Percentiles rank a stretch among this genome's conserved stretches.
These are phyloP conservation scores for Coleophoma crateriformis DNA, from an alignment of 2,329 filamentous ascomycete species.

Conservation along the genomic window DNA sequence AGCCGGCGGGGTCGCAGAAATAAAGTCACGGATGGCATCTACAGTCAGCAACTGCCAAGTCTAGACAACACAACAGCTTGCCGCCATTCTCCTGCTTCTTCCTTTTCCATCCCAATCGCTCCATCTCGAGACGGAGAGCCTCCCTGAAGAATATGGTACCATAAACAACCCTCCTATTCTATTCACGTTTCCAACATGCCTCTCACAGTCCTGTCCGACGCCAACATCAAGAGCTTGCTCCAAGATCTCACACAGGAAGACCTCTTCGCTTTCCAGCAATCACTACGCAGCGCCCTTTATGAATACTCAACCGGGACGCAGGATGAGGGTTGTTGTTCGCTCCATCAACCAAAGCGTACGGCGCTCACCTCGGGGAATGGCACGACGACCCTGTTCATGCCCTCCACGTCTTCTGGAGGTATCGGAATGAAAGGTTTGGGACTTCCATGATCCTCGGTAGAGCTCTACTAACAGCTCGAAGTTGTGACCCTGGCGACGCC, in stretches of 20 bases:
- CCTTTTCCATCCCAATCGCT: no score
- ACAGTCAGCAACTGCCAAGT: no score
- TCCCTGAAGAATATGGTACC: no score
- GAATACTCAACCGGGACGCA: constrained; percentile 55
- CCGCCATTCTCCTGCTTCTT: no score
- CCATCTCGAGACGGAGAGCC: no score
- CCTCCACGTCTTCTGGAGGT: constrained; percentile 55
- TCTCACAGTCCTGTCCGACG: constrained; percentile 52
- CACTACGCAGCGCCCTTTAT: constrained; percentile 47
- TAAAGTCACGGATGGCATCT: no score
- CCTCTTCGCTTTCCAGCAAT: constrained; percentile 43
- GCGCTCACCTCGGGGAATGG: constrained; percentile 43
- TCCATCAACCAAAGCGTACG: constrained; percentile 50
- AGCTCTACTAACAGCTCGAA: constrained; percentile 20
- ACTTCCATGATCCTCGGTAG: not conserved
- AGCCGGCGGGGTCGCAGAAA: no score
- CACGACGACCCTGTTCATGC: constrained; percentile 68
- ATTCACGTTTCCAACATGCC: constrained; percentile 36
- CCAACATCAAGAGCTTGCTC: constrained; percentile 48
- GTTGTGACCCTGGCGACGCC: constrained; percentile 57
- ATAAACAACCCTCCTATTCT: no score
- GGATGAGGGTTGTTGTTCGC: constrained; percentile 26
- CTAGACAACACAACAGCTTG: no score
- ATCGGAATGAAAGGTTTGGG: constrained; percentile 62
- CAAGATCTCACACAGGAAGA: constrained; percentile 47